Percentiles rank a stretch among this genome's conserved stretches.
Conservation (phyloP, 2,329 filamentous ascomycete genomes). For the Orbilia quercus region DNA sequence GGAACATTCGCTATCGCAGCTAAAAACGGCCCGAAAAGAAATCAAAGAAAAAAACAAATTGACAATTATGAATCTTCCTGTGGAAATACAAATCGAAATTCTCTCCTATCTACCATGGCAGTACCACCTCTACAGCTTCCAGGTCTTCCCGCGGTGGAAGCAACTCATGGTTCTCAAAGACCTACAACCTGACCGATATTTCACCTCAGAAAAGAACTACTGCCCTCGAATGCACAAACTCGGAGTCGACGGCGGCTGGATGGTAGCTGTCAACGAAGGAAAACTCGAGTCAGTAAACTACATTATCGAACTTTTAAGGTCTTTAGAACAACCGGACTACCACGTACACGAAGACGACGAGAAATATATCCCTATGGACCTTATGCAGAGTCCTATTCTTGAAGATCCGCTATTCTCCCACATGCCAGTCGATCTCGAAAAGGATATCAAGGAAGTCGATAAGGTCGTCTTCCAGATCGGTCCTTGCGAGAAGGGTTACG, state of each 20-base stretch:
- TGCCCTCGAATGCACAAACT: constrained; percentile 46
- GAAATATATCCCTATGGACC: constrained; percentile 29
- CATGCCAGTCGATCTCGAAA: constrained; percentile 14
- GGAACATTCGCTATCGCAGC: constrained; percentile 14
- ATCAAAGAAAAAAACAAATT: constrained; percentile 36
- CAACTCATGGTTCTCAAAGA: constrained; percentile 35
- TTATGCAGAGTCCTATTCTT: constrained; percentile 38
- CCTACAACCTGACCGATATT: constrained; percentile 29
- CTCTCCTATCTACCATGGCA: constrained; percentile 43
- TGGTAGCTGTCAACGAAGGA: constrained; percentile 30
- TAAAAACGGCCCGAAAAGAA: constrained; percentile 31
- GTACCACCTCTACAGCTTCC: constrained; percentile 50
- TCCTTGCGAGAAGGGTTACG: constrained; percentile 30
- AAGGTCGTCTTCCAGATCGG: constrained; percentile 40
- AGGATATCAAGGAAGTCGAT: constrained; percentile 25
- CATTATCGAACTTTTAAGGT: constrained; percentile 32
- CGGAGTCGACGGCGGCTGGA: constrained; percentile 39
- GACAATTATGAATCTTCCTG: constrained; percentile 44
- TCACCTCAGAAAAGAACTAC: constrained; percentile 42
- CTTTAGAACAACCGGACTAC: constrained; percentile 1
- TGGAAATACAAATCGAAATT: constrained; percentile 42
- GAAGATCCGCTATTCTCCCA: constrained; percentile 42
- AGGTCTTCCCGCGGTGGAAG: constrained; percentile 44
- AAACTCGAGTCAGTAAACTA: constrained; percentile 45
- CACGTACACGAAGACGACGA: constrained; percentile 22